A percentile compares a stretch with the other conserved stretches of the same genome.
These are phyloP conservation scores for Plasmodium fragile DNA, from an alignment of 169 alveolate species.

Conservation along the genomic window DNA sequence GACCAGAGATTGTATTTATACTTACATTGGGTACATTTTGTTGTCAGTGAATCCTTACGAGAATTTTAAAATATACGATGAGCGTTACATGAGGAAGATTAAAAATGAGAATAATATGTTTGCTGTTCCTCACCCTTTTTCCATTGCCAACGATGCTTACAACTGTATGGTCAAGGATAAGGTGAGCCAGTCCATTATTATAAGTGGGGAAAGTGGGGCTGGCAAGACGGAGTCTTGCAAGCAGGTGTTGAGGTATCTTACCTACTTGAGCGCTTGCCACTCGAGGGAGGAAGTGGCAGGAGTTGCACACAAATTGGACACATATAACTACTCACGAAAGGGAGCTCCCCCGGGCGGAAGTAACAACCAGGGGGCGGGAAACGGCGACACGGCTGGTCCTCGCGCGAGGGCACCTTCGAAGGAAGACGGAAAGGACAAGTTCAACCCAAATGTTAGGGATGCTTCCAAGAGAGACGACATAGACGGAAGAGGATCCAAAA, in stretches of 20 bases:
- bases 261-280: slow-evolving; percentile 77
- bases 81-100: slow-evolving; percentile 79
- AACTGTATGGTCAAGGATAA: slow-evolving; percentile 84
- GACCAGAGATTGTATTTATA: slow-evolving; percentile 77
- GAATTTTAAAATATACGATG: slow-evolving; percentile 85
- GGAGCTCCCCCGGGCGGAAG: not conserved
- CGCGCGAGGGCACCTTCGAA: not conserved
- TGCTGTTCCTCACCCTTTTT: slow-evolving; percentile 89
- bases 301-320: not conserved
- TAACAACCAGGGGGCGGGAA: not conserved
- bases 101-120: slow-evolving; percentile 84
- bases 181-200: slow-evolving; percentile 94
- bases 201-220: slow-evolving; percentile 99
- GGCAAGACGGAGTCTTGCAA: slow-evolving; percentile 99
- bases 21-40: slow-evolving; percentile 89
- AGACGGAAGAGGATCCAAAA: not conserved
- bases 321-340: not conserved
- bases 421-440: not conserved
- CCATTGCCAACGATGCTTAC: slow-evolving; percentile 90
- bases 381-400: not conserved
- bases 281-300: not conserved
- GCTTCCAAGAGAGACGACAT: not conserved
- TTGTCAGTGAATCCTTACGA: slow-evolving; percentile 89
- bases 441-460: not conserved
- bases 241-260: slow-evolving; percentile 88